Conservation (phyloP, 2,329 filamentous ascomycete genomes). For the Exserohilum turcica region DNA sequence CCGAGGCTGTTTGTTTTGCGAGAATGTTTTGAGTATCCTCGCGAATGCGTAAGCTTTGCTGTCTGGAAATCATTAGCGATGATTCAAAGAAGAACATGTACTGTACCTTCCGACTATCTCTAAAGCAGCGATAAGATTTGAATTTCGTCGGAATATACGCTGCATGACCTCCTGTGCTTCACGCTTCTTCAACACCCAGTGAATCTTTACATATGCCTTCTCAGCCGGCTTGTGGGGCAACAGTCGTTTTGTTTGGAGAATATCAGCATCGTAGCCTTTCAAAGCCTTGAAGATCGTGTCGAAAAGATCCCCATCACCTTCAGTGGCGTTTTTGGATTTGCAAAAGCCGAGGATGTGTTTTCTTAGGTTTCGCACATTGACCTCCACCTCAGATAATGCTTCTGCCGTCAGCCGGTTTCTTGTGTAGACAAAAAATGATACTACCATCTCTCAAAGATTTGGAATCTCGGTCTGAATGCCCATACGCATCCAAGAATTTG, state of each 20-base stretch:
- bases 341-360: background rate
- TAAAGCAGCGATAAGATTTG: background rate
- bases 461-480: background rate
- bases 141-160: background rate
- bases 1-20: background rate
- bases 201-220: background rate
- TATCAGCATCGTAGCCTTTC: background rate
- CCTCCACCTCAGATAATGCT: background rate
- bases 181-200: background rate
- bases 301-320: background rate
- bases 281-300: background rate
- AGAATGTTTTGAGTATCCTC: background rate
- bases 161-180: background rate
- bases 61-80: background rate
- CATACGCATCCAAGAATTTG: constrained; percentile 5
- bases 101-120: background rate
- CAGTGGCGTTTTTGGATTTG: background rate
- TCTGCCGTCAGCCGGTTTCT: background rate
- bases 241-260: background rate
- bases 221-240: background rate
- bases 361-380: background rate
- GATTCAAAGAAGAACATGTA: background rate
- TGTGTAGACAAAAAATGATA: background rate
- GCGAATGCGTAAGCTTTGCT: background rate
- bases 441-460: background rate